Conservation (phyloP, 1,139 yeast genomes). For the Meyerozyma carpophila region DNA sequence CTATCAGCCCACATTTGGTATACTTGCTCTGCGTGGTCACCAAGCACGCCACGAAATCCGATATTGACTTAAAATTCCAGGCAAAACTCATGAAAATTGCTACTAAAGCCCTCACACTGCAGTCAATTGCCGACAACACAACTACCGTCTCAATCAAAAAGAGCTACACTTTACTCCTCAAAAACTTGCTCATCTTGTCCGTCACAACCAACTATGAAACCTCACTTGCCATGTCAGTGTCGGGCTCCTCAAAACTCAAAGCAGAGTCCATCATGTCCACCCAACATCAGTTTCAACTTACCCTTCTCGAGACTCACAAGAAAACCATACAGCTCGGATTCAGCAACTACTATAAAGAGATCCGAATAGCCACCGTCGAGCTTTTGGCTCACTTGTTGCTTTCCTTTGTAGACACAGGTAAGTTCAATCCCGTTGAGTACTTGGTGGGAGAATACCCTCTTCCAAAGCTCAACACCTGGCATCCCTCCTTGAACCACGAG, state of each 20-base stretch:
- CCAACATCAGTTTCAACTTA: conserved; percentile 34
- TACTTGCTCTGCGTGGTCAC: conserved; percentile 30
- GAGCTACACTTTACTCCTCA: conserved; percentile 29
- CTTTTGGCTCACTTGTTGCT: conserved; percentile 29
- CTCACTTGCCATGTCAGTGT: conserved; percentile 27
- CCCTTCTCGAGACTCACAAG: conserved; percentile 26
- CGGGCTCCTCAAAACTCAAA: conserved; percentile 36
- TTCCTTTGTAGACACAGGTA: conserved; percentile 37
- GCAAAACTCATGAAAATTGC: conserved; percentile 31
- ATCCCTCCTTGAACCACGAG: not conserved
- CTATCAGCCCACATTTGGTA: conserved; percentile 20
- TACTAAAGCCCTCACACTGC: conserved; percentile 20
- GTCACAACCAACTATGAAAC: conserved; percentile 35
- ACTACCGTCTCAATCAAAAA: conserved; percentile 25
- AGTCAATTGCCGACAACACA: conserved; percentile 9
- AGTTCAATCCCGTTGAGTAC: conserved; percentile 32
- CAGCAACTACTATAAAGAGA: conserved; percentile 28
- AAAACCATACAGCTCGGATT: conserved; percentile 27
- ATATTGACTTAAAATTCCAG: conserved; percentile 38
- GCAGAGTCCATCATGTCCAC: conserved; percentile 40
- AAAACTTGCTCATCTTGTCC: conserved; percentile 28
- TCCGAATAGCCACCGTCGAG: conserved; percentile 36
- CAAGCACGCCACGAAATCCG: conserved; percentile 33
- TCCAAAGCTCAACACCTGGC: conserved; percentile 12
- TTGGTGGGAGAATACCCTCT: conserved; percentile 25